Base-by-base conservation (phyloP, 2,329 filamentous ascomycete species). In the Microascus cirrosus region DNA sequence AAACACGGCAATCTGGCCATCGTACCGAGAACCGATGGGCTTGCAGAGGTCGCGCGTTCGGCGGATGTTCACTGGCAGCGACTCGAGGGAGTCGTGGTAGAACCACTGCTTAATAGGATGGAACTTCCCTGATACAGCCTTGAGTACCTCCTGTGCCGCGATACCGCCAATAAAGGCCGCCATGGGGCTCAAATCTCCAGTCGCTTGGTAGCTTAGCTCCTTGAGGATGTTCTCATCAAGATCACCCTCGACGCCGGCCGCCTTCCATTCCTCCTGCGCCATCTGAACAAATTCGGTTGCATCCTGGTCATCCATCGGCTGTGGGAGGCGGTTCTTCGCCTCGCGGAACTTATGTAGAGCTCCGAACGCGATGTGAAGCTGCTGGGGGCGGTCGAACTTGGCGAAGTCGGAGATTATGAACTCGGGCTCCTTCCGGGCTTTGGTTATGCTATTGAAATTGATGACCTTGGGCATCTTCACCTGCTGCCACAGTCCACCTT, bases 51-150 rank as follows among this genome's bases (percentile, higher is more conserved):
- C 91, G 66, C 95, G 89, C 3, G 87, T 90, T 63, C 94, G 86
- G 62, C 81, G 78, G 52, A 79, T 81, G 18, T 83, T 88, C 1
- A 85, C 81, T 1, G 94, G 93, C 2, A 99, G 79, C 11, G 94
- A 96, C 72, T 99, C 94, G n/a, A 99, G 77, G 1, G 94, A 96
- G 72, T 99, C 94, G 65, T 96, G 95, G 77, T 99, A 97, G 70
- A 99, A 81, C 85, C 89, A 97, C 71, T 99, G 94, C 64, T 88
- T 82, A 63, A 97, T 86, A n/a, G 94, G 94, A 66, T 90, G 84
- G 76, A 99, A 99, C 73, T 99, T 99, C 64, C 94, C 94, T 56
- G 94, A 99, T 7, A 99, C 90, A 20, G 93, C 90, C 74, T 99
- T 99, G 61, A 99, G 81, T 24, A 96, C 87, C 72, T 99, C 94